Base-by-base conservation (phyloP, 768 basidiomycete genomes). In the Favolaschia claudopus region DNA sequence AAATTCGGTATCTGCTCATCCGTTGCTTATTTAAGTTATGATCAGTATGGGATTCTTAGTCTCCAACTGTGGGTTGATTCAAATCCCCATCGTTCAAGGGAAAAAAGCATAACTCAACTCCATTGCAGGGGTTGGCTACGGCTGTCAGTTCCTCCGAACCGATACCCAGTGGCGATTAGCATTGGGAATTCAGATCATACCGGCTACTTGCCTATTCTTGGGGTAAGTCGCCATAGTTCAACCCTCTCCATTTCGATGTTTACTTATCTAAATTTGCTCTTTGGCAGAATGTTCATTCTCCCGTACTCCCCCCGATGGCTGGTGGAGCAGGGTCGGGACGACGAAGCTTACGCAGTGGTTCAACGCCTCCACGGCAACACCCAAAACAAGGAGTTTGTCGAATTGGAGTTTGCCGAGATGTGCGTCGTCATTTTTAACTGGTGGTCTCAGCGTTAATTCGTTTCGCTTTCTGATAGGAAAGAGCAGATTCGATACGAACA, bases 271-370 rank as follows among this genome's bases (percentile, higher is more conserved):
- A n/a, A n/a, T n/a, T n/a, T n/a, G n/a, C n/a, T n/a, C n/a, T n/a
- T n/a, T 55, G 17, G 46, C 37, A 66, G 67, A 34, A 85, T 87
- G 82, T 28, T 78, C 47, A 62, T 73, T 66, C 78, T 83, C 68
- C 82, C 80, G 0, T 79, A 78, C 58, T 80, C 77, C 2, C 84
- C 85, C 4, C 78, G 85, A 62, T 86, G 83, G 82, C 76, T 85
- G 31, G 57, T 84, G 43, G 83, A 85, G 60, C 75, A 80, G 51
- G 68, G 69, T 54, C 76, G 76, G 71, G 71, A 56, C 38, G 72
- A 70, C 2, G 84, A 85, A 56, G 84, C 84, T 0, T 75, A 82
- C 27, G 72, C 77, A 48, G 76, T 86, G 40, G 75, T 86, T 42
- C 81, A 84, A 13, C 84, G 81, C 58, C 76, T 86, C 14, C 85